These are phyloP conservation scores for Globisporangium megalacanthum DNA, from an alignment of 352 stramenopile species.

Conservation along the genomic window DNA sequence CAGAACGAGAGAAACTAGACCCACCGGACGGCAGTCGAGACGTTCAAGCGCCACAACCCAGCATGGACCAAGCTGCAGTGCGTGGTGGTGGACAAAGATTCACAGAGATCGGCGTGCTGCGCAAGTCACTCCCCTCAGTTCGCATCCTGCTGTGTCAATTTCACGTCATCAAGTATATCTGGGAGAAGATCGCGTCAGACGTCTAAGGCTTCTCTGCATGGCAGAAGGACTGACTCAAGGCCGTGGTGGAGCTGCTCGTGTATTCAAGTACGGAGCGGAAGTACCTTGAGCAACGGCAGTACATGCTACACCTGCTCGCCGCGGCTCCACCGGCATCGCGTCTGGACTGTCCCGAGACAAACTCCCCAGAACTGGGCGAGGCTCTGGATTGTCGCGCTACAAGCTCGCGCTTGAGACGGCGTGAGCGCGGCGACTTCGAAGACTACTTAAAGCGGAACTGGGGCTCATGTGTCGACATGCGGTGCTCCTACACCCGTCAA, in stretches of 20 bases:
- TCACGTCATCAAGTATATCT: constrained; percentile 18
- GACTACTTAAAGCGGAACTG: constrained; percentile 22
- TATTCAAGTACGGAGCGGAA: constrained; percentile 13
- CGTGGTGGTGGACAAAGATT: constrained; percentile 27
- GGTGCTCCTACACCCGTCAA: constrained; percentile 13
- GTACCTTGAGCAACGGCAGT: constrained; percentile 6
- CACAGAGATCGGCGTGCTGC: constrained; percentile 11
- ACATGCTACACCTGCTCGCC: constrained; percentile 4
- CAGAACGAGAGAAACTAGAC: not conserved
- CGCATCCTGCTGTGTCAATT: constrained; percentile 22
- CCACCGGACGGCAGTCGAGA: not conserved
- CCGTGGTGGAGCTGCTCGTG: constrained; percentile 7
- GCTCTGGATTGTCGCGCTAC: not conserved
- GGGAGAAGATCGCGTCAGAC: constrained; percentile 7
- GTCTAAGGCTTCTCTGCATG: constrained; percentile 13
- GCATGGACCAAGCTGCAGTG: not conserved
- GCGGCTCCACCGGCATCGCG: not conserved
- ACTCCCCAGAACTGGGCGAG: not conserved
- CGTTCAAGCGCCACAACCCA: not conserved
- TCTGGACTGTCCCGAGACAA: not conserved
- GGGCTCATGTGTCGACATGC: constrained; percentile 11
- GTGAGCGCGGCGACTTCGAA: constrained; percentile 8
- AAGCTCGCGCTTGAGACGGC: too few species aligned
- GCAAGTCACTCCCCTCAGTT: constrained; percentile 4
- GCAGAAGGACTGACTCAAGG: constrained; percentile 16